Base-by-base conservation (phyloP, 441 rosid species). In the Erodium moschatum region DNA sequence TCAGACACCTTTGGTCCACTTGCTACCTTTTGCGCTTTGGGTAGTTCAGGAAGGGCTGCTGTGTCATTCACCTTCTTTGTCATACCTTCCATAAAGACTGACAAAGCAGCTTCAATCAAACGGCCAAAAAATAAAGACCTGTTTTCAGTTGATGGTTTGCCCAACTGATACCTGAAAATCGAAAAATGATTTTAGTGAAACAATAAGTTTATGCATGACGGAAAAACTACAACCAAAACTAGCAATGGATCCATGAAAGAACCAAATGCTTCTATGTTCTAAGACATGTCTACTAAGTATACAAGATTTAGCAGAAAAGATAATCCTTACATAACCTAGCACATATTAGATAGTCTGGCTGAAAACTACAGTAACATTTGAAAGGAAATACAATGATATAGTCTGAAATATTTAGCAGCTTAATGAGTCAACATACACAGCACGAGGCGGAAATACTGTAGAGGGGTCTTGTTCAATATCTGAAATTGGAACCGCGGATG, bases 1-100 rank as follows among this genome's bases (percentile, higher is more conserved):
- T 95, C 98, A 60, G 98, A 91, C 16, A 85, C 87, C 85, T 92
- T 95, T 10, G 97, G 99, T 68, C 95, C 96, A 79, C 86, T 81
- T 29, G 84, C 85, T 63, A 83, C 88, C 79, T 89, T 92, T 64
- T 89, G 89, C 73, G 85, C 90, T 84, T 85, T 89, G 65, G 96
- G 93, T 77, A 95, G 96, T 66, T 95, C 97, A 72, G 87, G 80
- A 76, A 74, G 81, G 75, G 87, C 56, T 48, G 67, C 72, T 35
- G 85, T 75, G 77, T 84, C 81, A 70, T 67, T 80, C 54, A 81
- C 72, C 66, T 79, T 88, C 75, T 78, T 81, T 67, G 78, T 75
- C 70, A 69, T 65, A 58, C 82, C 82, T 69, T 86, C 92, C 77
- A 86, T 76, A 69, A 85, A 71, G 75, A 95, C 85, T 75, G 99